Percentiles rank a stretch among this genome's conserved stretches.
These are phyloP conservation scores for Phytophthora pisi DNA, from an alignment of 352 stramenopile species.

Conservation along the genomic window DNA sequence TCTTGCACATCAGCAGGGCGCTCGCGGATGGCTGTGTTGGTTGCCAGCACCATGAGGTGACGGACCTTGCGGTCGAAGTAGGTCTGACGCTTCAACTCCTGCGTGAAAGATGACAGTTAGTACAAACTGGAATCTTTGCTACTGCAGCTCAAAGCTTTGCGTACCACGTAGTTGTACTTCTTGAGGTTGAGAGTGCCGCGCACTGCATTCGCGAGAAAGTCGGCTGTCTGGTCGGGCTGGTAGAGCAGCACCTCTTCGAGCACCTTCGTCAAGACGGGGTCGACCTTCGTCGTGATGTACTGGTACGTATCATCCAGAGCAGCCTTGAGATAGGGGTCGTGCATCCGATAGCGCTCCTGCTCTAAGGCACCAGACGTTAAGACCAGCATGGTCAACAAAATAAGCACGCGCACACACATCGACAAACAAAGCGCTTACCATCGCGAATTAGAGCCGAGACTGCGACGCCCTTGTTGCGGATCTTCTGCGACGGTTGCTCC, in stretches of 20 bases:
- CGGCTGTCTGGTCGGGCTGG: conserved; percentile 72
- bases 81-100: conserved; percentile 71
- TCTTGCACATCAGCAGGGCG: conserved; percentile 51
- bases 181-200: conserved; percentile 69
- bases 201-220: conserved; percentile 73
- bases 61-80: conserved; percentile 85
- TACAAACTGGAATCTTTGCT: neutral
- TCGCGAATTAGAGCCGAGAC: conserved; percentile 57
- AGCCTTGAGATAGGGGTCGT: conserved; percentile 56
- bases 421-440: conserved; percentile 30
- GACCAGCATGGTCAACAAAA: neutral
- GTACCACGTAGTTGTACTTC: conserved; percentile 78
- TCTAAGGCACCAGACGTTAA: conserved; percentile 37
- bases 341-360: conserved; percentile 59
- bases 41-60: conserved; percentile 65
- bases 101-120: neutral
- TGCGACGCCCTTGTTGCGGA: conserved; percentile 61
- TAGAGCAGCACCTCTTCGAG: conserved; percentile 78
- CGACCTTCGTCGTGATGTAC: conserved; percentile 72
- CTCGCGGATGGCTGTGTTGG: conserved; percentile 68
- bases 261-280: conserved; percentile 63
- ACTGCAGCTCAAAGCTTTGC: conserved; percentile 4
- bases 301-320: conserved; percentile 67
- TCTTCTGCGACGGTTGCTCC: conserved; percentile 43
- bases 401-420: neutral